phyloP scores from a whole-genome alignment of 768 basidiomycete genomes.

The Auricularia heimuer region DNA sequence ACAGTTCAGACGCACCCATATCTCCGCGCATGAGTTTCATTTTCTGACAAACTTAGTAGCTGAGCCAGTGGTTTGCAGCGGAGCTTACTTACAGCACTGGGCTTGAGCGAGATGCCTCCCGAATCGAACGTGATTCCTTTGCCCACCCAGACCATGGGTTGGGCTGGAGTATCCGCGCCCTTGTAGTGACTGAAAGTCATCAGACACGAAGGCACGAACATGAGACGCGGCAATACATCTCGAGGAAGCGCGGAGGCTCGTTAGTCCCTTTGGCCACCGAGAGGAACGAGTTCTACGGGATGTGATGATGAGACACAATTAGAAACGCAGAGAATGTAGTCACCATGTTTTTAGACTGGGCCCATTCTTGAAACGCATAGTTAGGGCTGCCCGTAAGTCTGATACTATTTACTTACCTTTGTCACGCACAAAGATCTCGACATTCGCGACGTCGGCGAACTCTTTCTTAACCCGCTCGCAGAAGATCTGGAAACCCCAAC shows the following conservation, averaged over 20 bases:
- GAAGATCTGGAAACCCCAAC: slow-evolving; percentile 39
- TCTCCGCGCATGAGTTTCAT: slow-evolving; percentile 85
- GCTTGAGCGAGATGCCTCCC: slow-evolving; percentile 81
- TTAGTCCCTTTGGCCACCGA: slow-evolving; percentile 75
- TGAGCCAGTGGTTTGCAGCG: background rate
- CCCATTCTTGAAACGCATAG: slow-evolving; percentile 49
- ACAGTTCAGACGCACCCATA: slow-evolving; percentile 47
- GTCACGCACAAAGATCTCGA: slow-evolving; percentile 61
- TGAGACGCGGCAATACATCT: slow-evolving; percentile 41
- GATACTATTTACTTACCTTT: slow-evolving; percentile 40
- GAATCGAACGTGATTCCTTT: slow-evolving; percentile 76
- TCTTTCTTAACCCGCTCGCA: slow-evolving; percentile 58
- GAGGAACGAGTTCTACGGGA: slow-evolving; percentile 62
- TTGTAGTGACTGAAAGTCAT: slow-evolving; percentile 56
- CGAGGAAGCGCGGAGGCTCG: slow-evolving; percentile 80
- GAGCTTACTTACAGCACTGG: slow-evolving; percentile 41
- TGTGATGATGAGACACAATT: background rate
- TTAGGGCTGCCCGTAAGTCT: background rate
- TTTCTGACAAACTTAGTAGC: slow-evolving; percentile 28
- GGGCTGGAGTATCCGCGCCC: slow-evolving; percentile 43
- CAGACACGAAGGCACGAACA: slow-evolving; percentile 8
- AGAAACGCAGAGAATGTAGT: slow-evolving; percentile 3
- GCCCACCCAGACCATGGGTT: slow-evolving; percentile 69
- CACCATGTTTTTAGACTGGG: slow-evolving; percentile 75
- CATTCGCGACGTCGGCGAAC: slow-evolving; percentile 54